Base-by-base conservation (phyloP, 257 asterid species). In the Fraxinus anomala region DNA sequence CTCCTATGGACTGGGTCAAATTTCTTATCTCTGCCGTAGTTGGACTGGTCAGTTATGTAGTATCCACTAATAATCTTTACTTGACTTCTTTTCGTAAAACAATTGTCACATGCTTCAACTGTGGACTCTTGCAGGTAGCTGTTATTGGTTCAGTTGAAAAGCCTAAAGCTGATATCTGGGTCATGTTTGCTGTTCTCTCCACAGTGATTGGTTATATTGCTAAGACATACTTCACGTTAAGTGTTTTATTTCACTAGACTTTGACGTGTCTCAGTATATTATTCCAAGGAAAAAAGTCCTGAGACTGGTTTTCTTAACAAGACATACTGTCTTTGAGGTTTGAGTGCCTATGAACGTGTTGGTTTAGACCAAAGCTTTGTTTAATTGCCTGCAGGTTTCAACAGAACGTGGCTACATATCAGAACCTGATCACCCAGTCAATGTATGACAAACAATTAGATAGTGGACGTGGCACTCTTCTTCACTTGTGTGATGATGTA, bases 361-460 rank as follows among this genome's bases (percentile, higher is more conserved):
- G 42, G 42, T 37, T 37, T 37, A 37, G 42, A 37, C 42, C 12
- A 37, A 37, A 8, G 12, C 42, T 37, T 84, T 78, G 42, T 81
- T 73, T 65, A 31, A 19, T 56, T 81, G 30, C 76, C 40, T 39
- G 76, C 96, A 95, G 99, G 87, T 95, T 95, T 86, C 98, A 95
- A 79, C 96, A 90, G 79, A 95, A 92, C 85, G 91, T 95, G 98
- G 91, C 92, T 40, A 83, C 96, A 11, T 95, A 95, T 86, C 99
- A 93, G 77, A 95, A 90, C 85, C 86, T 95, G 85, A 95, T 91
- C 86, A 95, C 99, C 16, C 97, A 91, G 84, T 95, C 98, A 14
- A 95, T 95, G 99, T 95, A 95, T 81, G 99, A 95, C 85, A 95
- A 95, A 84, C 99, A 95, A 82, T 88, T 95, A 87, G 99, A 95